Evolutionary conservation across 2,329 filamentous ascomycete genomes (phyloP).

Genomic region (Periconia macrospinosa): DNA sequence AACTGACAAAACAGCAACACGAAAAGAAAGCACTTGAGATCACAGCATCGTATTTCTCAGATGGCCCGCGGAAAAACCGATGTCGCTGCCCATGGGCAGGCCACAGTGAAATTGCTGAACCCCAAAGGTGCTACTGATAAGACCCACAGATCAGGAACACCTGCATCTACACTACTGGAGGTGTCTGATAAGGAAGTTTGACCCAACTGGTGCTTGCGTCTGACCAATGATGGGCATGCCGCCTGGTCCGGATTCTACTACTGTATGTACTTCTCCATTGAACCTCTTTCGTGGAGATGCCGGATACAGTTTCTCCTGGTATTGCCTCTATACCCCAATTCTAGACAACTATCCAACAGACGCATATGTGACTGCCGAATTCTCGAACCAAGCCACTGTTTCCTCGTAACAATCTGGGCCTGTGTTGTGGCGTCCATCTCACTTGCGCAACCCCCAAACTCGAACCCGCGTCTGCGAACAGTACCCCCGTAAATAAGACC

Average conservation of each 20-base stretch:
- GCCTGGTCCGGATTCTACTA: background rate
- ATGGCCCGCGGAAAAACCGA: conserved; percentile 18
- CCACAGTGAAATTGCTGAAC: background rate
- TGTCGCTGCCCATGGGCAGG: background rate
- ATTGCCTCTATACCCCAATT: background rate
- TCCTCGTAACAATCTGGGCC: background rate
- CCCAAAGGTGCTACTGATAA: conserved; percentile 15
- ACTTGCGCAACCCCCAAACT: background rate
- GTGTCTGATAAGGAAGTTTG: conserved; percentile 20
- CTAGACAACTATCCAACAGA: background rate
- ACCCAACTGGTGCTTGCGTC: background rate
- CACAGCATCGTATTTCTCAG: background rate
- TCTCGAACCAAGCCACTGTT: background rate
- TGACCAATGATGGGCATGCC: conserved; percentile 9
- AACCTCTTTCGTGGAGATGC: background rate
- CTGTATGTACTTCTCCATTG: no score
- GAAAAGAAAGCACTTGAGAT: background rate
- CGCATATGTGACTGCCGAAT: background rate
- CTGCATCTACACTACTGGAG: conserved; percentile 6
- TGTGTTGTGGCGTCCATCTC: background rate
- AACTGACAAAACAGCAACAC: background rate
- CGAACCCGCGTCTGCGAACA: background rate
- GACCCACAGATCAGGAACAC: conserved; percentile 11
- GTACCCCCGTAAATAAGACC: no score
- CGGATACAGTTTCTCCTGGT: background rate